These are phyloP conservation scores for Citrus maxima DNA, from an alignment of 345 rosid genomes.

Conservation along the genomic window DNA sequence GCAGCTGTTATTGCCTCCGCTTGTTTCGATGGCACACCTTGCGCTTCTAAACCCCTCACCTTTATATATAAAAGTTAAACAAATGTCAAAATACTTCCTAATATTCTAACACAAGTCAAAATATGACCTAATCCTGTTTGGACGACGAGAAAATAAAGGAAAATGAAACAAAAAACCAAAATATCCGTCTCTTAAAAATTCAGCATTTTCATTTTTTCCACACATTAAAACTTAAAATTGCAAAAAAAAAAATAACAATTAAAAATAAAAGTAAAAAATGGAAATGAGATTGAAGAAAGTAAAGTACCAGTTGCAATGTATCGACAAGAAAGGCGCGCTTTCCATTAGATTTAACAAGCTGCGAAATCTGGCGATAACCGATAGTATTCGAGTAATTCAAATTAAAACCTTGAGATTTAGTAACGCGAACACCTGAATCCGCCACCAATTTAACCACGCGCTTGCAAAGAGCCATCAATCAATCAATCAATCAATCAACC, in stretches of 20 bases:
- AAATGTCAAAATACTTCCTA: too few relatives aligned
- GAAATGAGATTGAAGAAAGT: not conserved
- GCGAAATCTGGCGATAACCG: slow-evolving; percentile 44
- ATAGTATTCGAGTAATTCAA: slow-evolving; percentile 13
- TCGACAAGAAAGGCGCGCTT: slow-evolving; percentile 90
- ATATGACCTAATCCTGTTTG: not conserved
- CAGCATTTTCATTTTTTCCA: not conserved
- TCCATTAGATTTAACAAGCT: slow-evolving; percentile 56
- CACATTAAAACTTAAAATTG: not conserved
- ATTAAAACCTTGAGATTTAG: slow-evolving; percentile 29
- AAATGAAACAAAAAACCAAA: not conserved
- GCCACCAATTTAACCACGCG: slow-evolving; percentile 41
- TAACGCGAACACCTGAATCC: slow-evolving; percentile 22
- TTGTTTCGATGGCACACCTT: slow-evolving; percentile 88
- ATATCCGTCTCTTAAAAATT: not conserved
- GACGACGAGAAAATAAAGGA: not conserved
- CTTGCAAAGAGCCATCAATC: slow-evolving; percentile 47
- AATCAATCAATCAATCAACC: not conserved
- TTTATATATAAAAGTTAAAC: slow-evolving; percentile 1
- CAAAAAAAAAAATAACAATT: too few relatives aligned
- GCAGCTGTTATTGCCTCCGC: slow-evolving; percentile 92
- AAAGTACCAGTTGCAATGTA: slow-evolving; percentile 79
- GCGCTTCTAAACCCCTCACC: slow-evolving; percentile 88
- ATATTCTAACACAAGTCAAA: not conserved
- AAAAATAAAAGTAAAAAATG: not conserved